Evolutionary conservation across 106 monocot species (phyloP), one percentile per base, ranked within the genome.

Genomic region (Apostasia shenzhenica): DNA sequence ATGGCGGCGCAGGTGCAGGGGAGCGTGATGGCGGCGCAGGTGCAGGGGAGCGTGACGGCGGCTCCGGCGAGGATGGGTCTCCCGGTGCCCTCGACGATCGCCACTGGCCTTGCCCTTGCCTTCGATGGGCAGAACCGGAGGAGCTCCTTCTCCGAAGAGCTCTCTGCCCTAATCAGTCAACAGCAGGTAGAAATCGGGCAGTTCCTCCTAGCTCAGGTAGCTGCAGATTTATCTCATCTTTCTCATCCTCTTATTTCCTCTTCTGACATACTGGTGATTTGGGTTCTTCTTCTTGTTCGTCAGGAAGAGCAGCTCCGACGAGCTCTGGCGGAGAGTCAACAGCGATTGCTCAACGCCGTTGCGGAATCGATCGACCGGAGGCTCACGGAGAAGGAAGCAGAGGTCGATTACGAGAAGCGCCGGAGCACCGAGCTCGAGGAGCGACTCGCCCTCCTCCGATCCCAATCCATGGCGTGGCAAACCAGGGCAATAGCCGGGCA

Each of bases 251-350:
- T 26, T 26, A 26, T 26, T 26, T 26, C 26, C 26, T 26, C 26
- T 26, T 26, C 26, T 26, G 26, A 26, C 26, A 26, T 26, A 26
- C 26, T 26, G 26, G 26, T 26, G 26, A 26, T 26, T 26, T 26
- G 26, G 26, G 26, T 26, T 26, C 26, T 55, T 63, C 39, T 5
- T 8, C n/a, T 53, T 41, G 5, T 13, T 5, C 14, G 48, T 14
- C 80, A 95, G 99, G 69, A 69, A 48, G 93, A 99, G 78, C 83
- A 86, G 37, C 81, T 99, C 63, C 78, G 90, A 69, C 83, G 75
- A 53, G 67, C 74, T 42, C n/a, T 93, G 59, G 85, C 77, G 46
- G 85, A 99, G 44, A 73, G 39, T 8, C 52, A 46, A 61, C 78
- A 63, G 68, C 70, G 75, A 49, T 70, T 92, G 63, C 73, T 92